Base-by-base conservation (phyloP, 768 basidiomycete species). In the Guyanaporus albipodus region DNA sequence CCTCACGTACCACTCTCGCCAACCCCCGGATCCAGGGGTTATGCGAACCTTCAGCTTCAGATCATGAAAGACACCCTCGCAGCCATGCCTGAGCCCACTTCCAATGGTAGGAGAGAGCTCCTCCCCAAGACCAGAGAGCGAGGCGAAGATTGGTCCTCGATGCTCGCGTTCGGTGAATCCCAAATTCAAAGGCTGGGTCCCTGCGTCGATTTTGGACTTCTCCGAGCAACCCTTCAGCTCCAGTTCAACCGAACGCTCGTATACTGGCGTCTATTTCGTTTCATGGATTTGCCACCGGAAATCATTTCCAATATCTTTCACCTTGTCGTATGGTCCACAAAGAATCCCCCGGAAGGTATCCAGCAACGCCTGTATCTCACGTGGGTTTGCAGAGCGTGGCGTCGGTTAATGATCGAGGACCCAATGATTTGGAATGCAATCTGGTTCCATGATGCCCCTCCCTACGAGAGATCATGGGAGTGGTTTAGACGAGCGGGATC, bases 231-330 rank as follows among this genome's bases (percentile, higher is more conserved):
- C 17, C 49, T 59, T 46, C 52, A 58, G 32, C 23, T 42, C n/a
- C 54, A 51, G 44, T 56, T 49, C 49, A 50, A 50, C 14, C 53
- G 52, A 21, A 42, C 54, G 23, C 37, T 69, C 52, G 45, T 67
- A 3, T 62, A 63, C 40, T 74, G 70, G 67, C 62, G 62, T 29
- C 66, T 68, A 27, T 85, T 85, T 61, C 76, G 75, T 35, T 67
- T 87, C 50, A 77, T 76, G 63, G 72, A 80, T 27, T 72, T 87
- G 4, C 87, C 86, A 3, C 61, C 70, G 24, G 87, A 89, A 60
- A 79, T 88, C 45, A 66, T 87, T 49, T 67, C 64, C 64, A 74
- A 78, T 48, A 83, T 89, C 53, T 77, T 88, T 54, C 82, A 78
- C 48, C 69, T 69, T 55, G 73, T 79, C 29, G 72, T 71, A 32